These are phyloP conservation scores for Chrysosporium queenslandicum DNA, from an alignment of 2,329 filamentous ascomycete species.

Conservation along the genomic window DNA sequence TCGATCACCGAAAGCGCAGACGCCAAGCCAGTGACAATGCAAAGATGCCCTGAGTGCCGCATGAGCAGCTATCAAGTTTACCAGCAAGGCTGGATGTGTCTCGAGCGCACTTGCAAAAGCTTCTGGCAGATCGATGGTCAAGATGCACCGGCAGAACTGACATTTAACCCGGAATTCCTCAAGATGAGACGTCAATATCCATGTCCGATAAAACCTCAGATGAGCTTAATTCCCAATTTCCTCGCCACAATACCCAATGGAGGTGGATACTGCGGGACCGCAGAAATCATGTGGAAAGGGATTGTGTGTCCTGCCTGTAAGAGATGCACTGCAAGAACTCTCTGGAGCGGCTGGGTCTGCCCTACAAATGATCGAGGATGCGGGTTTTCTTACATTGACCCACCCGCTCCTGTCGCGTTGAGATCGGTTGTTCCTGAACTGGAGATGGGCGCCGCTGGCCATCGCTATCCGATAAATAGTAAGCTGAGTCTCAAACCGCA, in stretches of 20 bases:
- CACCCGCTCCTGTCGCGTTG: slow-evolving; percentile 23
- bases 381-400: slow-evolving; percentile 34
- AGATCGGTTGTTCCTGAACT: slow-evolving; percentile 27
- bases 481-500: neutral
- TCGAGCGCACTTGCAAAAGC: slow-evolving; percentile 41
- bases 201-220: slow-evolving; percentile 28
- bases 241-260: slow-evolving; percentile 31
- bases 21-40: slow-evolving; percentile 18
- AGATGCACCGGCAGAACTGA: slow-evolving; percentile 25
- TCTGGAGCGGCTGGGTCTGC: slow-evolving; percentile 56
- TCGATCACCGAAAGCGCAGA: slow-evolving; percentile 27
- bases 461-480: slow-evolving; percentile 8
- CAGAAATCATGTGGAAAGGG: slow-evolving; percentile 48
- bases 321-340: slow-evolving; percentile 50
- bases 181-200: slow-evolving; percentile 41
- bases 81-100: slow-evolving; percentile 49
- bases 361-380: slow-evolving; percentile 39
- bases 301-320: slow-evolving; percentile 57
- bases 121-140: slow-evolving; percentile 46
- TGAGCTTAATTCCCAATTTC: slow-evolving; percentile 33
- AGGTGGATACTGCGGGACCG: slow-evolving; percentile 37
- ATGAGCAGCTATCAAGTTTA: slow-evolving; percentile 28
- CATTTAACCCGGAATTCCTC: slow-evolving; percentile 51
- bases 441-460: slow-evolving; percentile 23
- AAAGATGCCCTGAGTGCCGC: slow-evolving; percentile 37